Percentiles rank a stretch among this genome's conserved stretches.
phyloP scores from a whole-genome alignment of 2,329 filamentous ascomycete genomes.

The Clarireedia monteithiana region DNA sequence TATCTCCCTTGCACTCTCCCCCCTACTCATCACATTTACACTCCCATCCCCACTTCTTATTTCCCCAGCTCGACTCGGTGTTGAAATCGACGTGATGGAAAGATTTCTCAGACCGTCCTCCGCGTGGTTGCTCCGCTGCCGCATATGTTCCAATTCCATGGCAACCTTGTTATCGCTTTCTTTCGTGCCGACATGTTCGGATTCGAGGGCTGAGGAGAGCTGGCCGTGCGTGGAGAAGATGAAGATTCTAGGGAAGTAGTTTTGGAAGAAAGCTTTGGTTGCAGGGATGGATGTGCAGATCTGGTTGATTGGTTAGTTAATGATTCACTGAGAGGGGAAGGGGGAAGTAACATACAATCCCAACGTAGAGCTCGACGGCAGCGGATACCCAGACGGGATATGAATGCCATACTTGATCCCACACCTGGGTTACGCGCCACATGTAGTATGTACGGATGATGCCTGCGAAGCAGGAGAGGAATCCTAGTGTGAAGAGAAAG shows the following conservation, averaged over 20 bases:
- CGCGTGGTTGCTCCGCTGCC: neutral
- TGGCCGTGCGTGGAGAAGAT: neutral
- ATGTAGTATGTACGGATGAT: constrained; percentile 33
- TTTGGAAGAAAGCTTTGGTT: constrained; percentile 36
- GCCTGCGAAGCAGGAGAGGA: constrained; percentile 37
- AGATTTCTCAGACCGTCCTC: neutral
- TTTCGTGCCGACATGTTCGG: neutral
- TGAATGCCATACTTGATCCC: constrained; percentile 32
- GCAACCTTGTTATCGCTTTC: neutral
- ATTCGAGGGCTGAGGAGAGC: neutral
- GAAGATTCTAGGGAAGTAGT: constrained; percentile 27
- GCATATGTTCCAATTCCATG: neutral
- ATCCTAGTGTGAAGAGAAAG: constrained; percentile 42
- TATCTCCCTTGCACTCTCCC: neutral
- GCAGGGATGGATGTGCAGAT: constrained; percentile 37
- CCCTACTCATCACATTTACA: too few relatives aligned
- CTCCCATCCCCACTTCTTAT: too few relatives aligned
- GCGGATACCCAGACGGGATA: constrained; percentile 32
- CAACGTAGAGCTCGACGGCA: constrained; percentile 36
- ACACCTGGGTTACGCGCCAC: constrained; percentile 24
- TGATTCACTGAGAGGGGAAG: neutral
- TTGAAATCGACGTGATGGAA: neutral
- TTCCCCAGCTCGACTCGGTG: neutral
- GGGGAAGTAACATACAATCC: constrained; percentile 22
- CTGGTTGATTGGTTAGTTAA: constrained; percentile 14